Conservation (phyloP, 352 stramenopile genomes). For the Peronospora belbahrii region DNA sequence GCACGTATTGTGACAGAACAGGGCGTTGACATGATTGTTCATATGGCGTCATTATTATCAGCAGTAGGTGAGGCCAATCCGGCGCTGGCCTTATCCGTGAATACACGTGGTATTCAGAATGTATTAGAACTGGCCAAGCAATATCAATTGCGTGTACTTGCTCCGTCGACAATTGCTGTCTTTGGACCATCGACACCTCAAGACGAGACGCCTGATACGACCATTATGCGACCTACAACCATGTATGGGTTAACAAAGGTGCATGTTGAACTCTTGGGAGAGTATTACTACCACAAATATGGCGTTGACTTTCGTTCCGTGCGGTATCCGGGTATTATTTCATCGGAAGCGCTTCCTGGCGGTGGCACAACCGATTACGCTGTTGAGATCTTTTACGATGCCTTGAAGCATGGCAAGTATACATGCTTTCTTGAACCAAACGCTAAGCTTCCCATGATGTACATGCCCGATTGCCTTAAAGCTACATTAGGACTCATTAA, state of each 20-base stretch:
- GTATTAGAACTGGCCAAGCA: slow-evolving; percentile 85
- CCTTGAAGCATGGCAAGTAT: slow-evolving; percentile 83
- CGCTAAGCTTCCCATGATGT: slow-evolving; percentile 89
- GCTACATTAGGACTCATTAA: slow-evolving; percentile 78
- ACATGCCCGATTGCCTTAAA: slow-evolving; percentile 90
- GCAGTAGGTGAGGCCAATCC: slow-evolving; percentile 88
- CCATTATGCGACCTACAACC: slow-evolving; percentile 88
- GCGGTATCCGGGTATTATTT: slow-evolving; percentile 88
- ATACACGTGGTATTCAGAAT: slow-evolving; percentile 86
- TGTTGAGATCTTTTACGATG: slow-evolving; percentile 91
- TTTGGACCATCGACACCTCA: slow-evolving; percentile 84
- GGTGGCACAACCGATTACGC: slow-evolving; percentile 88
- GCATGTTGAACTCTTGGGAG: slow-evolving; percentile 83
- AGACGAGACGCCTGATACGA: slow-evolving; percentile 81
- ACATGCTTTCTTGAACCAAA: slow-evolving; percentile 80
- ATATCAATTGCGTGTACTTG: slow-evolving; percentile 85
- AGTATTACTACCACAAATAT: slow-evolving; percentile 90
- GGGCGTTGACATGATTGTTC: slow-evolving; percentile 83
- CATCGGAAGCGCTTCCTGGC: slow-evolving; percentile 75
- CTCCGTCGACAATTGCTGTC: slow-evolving; percentile 87
- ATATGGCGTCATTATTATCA: slow-evolving; percentile 87
- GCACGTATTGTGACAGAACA: slow-evolving; percentile 84
- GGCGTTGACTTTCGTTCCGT: slow-evolving; percentile 89
- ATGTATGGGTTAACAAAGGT: slow-evolving; percentile 92
- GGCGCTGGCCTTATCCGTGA: slow-evolving; percentile 81